Conservation (phyloP, 352 stramenopile species). For the Pythium dissimile region DNA sequence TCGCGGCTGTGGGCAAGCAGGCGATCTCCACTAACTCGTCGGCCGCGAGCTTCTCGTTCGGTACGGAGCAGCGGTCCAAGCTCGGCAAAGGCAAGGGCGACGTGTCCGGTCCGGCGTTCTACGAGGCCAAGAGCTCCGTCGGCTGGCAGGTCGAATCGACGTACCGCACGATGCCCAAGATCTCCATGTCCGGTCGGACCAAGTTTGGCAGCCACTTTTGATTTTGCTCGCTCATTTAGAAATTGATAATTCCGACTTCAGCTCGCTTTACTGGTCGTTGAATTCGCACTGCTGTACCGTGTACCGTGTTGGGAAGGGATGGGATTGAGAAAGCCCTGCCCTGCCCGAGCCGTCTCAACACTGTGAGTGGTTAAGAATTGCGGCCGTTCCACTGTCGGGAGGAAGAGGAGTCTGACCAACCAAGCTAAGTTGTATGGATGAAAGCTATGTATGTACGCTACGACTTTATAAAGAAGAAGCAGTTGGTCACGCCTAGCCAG, state of each 20-base stretch:
- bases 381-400: too few relatives aligned
- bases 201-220: slow-evolving; percentile 80
- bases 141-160: slow-evolving; percentile 63
- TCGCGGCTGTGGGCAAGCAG: slow-evolving; percentile 63
- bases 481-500: too few relatives aligned
- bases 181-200: slow-evolving; percentile 73
- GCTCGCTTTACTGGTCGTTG: not conserved
- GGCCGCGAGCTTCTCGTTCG: slow-evolving; percentile 65
- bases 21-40: slow-evolving; percentile 56
- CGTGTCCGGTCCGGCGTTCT: slow-evolving; percentile 41
- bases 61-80: slow-evolving; percentile 51
- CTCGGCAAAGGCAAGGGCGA: slow-evolving; percentile 25
- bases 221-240: not conserved
- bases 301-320: too few relatives aligned
- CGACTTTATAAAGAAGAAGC: too few relatives aligned
- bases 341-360: too few relatives aligned
- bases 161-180: slow-evolving; percentile 59
- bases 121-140: slow-evolving; percentile 57
- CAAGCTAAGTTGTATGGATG: too few relatives aligned
- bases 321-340: too few relatives aligned
- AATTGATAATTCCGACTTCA: not conserved
- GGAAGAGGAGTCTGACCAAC: too few relatives aligned
- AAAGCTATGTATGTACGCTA: too few relatives aligned
- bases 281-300: too few relatives aligned
- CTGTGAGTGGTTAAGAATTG: too few relatives aligned